A percentile compares a stretch with the other conserved stretches of the same genome.
phyloP scores from a whole-genome alignment of 2,329 filamentous ascomycete species.

The Sclerotinia sclerotiorum region DNA sequence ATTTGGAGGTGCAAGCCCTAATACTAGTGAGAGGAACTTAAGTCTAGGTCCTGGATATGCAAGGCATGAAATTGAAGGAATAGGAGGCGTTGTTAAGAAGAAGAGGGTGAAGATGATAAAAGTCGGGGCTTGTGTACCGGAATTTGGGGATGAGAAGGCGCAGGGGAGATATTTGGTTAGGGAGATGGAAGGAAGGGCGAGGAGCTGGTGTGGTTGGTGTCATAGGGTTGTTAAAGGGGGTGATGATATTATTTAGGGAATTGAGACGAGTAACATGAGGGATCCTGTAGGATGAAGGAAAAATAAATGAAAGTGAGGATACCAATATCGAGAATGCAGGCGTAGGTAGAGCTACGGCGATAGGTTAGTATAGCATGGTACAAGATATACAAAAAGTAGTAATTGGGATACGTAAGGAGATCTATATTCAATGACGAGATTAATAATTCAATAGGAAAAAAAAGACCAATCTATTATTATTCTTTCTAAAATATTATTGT shows the following conservation, averaged over 20 bases:
- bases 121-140: slow-evolving; percentile 81
- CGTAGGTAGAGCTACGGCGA: neutral
- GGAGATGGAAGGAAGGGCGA: slow-evolving; percentile 65
- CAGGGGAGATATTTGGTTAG: slow-evolving; percentile 64
- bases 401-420: neutral
- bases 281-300: too few relatives aligned
- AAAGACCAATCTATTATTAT: too few relatives aligned
- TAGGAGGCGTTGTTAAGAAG: slow-evolving; percentile 83
- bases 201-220: slow-evolving; percentile 95
- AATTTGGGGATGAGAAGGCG: slow-evolving; percentile 76
- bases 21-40: slow-evolving; percentile 29
- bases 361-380: neutral
- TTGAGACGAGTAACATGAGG: too few relatives aligned
- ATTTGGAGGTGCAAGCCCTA: slow-evolving; percentile 20
- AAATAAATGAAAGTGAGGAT: neutral
- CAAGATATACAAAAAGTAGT: neutral
- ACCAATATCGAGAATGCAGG: neutral
- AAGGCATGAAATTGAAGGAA: slow-evolving; percentile 85
- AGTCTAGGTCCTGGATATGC: slow-evolving; percentile 68
- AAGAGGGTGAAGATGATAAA: slow-evolving; percentile 81
- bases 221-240: slow-evolving; percentile 67
- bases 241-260: slow-evolving; percentile 43
- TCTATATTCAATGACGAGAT: neutral
- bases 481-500: too few relatives aligned
- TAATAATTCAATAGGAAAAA: too few relatives aligned